Base-by-base conservation (phyloP, 73 alveolate species). In the Paramecium bursaria region DNA sequence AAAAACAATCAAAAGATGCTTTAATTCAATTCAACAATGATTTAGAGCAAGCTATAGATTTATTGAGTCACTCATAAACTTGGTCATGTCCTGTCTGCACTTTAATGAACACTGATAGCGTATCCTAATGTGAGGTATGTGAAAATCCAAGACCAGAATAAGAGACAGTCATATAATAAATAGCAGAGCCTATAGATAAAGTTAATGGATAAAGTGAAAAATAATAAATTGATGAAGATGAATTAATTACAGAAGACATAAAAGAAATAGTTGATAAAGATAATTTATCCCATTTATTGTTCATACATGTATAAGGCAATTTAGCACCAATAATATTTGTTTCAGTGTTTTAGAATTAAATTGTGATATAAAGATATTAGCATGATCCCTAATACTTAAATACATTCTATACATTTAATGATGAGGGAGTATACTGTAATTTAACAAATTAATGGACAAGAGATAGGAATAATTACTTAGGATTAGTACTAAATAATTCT, bases 41-140 rank as follows among this genome's bases (percentile, higher is more conserved):
- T 7, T 67, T 67, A 3, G 46, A 35, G 23, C 22, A 31, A 5
- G 82, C 82, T 25, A 25, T 67, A 14, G 82, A 67, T 42, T 39
- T 67, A 5, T 44, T 67, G 7, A 67, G 82, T 35, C 19, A 26
- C 10, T 27, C 50, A 13, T 52, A 46, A 82, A 75, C 75, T 75
- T 67, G 87, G 76, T 21, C 47, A 30, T 87, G 93, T 46, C 23
- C 73, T 0, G 46, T 51, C 0, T 87, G 93, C 85, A 87, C 93
- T 48, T 67, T 35, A 6, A 42, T 87, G 10, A 87, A 87, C 50
- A 57, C 49, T 9, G 93, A 87, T n/a, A 77, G 87, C 9, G 82
- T 61, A 10, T 22, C 80, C 15, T 15, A 4, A 14, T 87, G 93
- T 85, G 93, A 87, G 1, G 91, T 53, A 11, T 87, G 93, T 73